Evolutionary conservation across 495 filamentous ascomycete genomes (phyloP), one percentile per base, ranked within the genome.

Genomic region (Trichocladium uniseriatum): DNA sequence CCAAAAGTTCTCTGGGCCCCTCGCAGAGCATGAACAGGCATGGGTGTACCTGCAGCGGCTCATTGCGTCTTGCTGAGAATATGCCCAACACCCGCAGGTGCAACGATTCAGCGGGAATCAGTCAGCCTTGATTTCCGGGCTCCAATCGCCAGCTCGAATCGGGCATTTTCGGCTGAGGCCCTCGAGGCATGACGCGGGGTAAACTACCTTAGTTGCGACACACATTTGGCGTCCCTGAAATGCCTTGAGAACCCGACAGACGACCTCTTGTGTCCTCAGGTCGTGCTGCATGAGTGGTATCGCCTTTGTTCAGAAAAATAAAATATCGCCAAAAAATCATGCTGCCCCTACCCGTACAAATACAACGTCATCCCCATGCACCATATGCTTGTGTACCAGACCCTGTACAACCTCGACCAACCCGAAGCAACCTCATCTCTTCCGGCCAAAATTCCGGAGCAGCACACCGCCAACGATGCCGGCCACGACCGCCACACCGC

Each of bases 381-480:
- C 45, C 45, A 32, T 45, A 45, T 45, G 34, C 31, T 11, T 27
- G 6, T 22, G n/a, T 28, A 14, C 6, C 24, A 10, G 4, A 1
- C 19, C 13, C 21, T 43, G 15, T 28, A 44, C 14, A 40, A 16
- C 40, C 24, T 19, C 1, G 28, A 24, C 47, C 18, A 27, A 20
- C 38, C 21, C 29, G 15, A 7, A 6, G 3, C 24, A 22, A 14
- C 16, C 41, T 59, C 41, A 68, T 43, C 63, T 56, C 58, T 66
- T 64, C 44, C 61, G 48, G n/a, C 64, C 62, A 37, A 67, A n/a
- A 24, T 67, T 68, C 68, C 79, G 83, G 57, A 95, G 75, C 36
- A 98, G 61, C 57, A 95, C 74, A 29, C 86, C 87, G 21, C 91
- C 92, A 24, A 96, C 83, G 21, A 95, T 81, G n/a, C 89, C 91